phyloP scores from a whole-genome alignment of 805 yeast species.

The Kodamaea laetipori region DNA sequence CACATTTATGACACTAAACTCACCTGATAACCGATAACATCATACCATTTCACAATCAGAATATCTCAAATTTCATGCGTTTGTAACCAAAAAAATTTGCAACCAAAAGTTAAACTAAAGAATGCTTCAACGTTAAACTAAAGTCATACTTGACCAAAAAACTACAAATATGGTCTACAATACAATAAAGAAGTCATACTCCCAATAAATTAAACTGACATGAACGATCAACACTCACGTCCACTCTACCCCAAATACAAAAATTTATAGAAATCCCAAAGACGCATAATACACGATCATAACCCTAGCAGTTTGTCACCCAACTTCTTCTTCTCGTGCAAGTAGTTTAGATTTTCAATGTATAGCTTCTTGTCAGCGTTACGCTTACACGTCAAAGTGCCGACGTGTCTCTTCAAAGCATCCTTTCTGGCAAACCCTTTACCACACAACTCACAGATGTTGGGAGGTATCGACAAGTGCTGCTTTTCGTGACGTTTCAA shows the following conservation, averaged over 20 bases:
- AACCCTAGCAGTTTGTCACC: constrained; percentile 7
- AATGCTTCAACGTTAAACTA: too few relatives aligned
- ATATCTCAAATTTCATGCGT: too few relatives aligned
- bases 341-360: constrained; percentile 33
- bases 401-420: constrained; percentile 74
- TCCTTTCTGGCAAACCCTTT: constrained; percentile 85
- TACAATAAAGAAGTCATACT: too few relatives aligned
- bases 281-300: background rate
- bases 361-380: constrained; percentile 58
- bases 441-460: constrained; percentile 73
- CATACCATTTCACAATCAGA: too few relatives aligned
- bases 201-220: too few relatives aligned
- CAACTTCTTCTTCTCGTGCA: constrained; percentile 14
- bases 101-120: too few relatives aligned
- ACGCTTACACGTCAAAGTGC: constrained; percentile 73
- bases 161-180: too few relatives aligned
- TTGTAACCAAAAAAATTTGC: too few relatives aligned
- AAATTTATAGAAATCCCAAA: background rate
- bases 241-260: constrained; percentile 1
- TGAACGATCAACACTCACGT: constrained; percentile 1
- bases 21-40: too few relatives aligned
- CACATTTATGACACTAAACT: too few relatives aligned
- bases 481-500: constrained; percentile 75
- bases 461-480: constrained; percentile 70
- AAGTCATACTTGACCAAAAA: too few relatives aligned